Evolutionary conservation across 1,284 basidiomycete species (phyloP), one percentile per base, ranked within the genome.

Genomic region (Pascua sp.): DNA sequence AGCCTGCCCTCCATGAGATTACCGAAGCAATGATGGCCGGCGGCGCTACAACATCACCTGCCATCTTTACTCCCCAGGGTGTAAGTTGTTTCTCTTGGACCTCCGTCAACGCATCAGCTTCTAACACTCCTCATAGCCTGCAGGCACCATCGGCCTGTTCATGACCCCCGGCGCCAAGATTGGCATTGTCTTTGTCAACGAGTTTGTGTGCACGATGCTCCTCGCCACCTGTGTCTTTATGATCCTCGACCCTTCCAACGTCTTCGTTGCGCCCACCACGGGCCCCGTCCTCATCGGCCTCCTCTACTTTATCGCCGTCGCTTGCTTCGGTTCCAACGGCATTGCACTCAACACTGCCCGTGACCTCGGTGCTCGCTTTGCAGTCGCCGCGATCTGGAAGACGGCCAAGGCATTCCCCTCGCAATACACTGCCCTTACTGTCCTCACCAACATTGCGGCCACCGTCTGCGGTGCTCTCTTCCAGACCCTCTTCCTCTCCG

Each of bases 231-330:
- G 44, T 9, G 56, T 61, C 47, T 61, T 52, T 51, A 43, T 18
- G 32, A 41, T 61, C 41, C 56, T 61, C 17, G 60, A 61, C 47
- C 60, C 60, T 7, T 50, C 53, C 50, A 61, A 61, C 56, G n/a
- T 52, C 47, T 61, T 61, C 47, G 44, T 61, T 24, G 11, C 44
- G 9, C 53, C 56, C 40, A 17, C 49, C 0, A 42, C 39, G 13
- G 52, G 24, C 4, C 56, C 60, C 17, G 10, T 55, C 15, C 16
- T 55, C 47, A 57, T 61, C 40, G 47, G 38, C 2, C 47, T 61
- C 15, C 45, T 40, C 41, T 61, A 49, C 56, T 57, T 61, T 47
- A 37, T 46, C 44, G 44, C 43, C 24, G 36, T 61, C 24, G 36
- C 42, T 16, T 47, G 47, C 36, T 57, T 40, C 15, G 53, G 41